Base-by-base conservation (phyloP, 805 yeast genomes). In the Candida rishiriensis region DNA sequence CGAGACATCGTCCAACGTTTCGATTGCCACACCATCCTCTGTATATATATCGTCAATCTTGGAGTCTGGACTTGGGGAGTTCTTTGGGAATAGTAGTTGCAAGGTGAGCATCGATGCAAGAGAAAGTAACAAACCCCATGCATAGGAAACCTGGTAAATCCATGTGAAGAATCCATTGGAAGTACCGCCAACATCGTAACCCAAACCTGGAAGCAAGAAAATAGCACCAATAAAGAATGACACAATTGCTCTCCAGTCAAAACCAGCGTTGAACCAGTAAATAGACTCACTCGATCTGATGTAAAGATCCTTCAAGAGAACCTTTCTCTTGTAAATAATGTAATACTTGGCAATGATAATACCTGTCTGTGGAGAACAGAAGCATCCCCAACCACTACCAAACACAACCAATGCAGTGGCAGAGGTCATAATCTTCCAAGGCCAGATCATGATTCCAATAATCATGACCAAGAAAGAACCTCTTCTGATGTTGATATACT, bases 361-460 rank as follows among this genome's bases (percentile, higher is more conserved):
- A 47, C 91, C 95, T 7, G 88, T 85, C 57, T 85, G 81, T 13
- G 90, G 78, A n/a, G 87, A 79, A 47, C 85, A 66, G 71, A 85
- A 84, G 15, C 83, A 83, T 0, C 88, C 71, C 60, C 83, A 85
- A 1, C 90, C 88, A 30, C 82, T 71, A 43, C 85, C 69, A 54
- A 84, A 83, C 8, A 57, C 58, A 31, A 65, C 53, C 51, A 71
- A 70, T 10, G 56, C 56, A 5, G 66, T 53, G 1, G 73, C 61
- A 26, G 66, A 56, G 36, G 65, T 57, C 28, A 62, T 58, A 28
- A 71, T 57, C 32, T 57, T 57, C 76, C 76, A 71, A 10, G 76
- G 76, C 46, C 66, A 68, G 29, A 62, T 51, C 11, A 57, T 59
- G 60, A 67, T 61, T 4, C 70, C 59, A 17, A 65, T 49, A 37